Evolutionary conservation across 257 asterid genomes (phyloP), one percentile per base, ranked within the genome.

Genomic region (Solanum ossicruentum): DNA sequence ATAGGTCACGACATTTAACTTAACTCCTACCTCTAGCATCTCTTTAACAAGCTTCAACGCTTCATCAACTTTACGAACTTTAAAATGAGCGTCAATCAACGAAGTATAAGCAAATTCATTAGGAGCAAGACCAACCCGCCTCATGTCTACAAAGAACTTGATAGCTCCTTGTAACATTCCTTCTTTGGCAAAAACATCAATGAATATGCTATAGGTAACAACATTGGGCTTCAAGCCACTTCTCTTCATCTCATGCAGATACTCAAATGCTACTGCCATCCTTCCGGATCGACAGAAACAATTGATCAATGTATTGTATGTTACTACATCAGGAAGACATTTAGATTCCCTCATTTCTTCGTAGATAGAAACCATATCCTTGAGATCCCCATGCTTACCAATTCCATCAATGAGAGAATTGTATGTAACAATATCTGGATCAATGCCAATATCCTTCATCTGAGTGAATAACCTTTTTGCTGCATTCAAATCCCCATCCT

Each of bases 171-270:
- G 91, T 89, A 93, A 55, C 98, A 96, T 90, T 61, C 96, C 96
- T 91, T 94, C 95, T 90, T 96, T 96, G 89, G 98, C 93, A 84
- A 93, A 94, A 86, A 96, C 97, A 91, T 96, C 99, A 79, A 96
- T 56, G 84, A 94, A 90, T 79, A 94, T 94, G 93, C 97, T 94
- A 85, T 96, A 96, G 82, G 99, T 96, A 85, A 96, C 96, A 79
- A 91, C 94, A 87, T 94, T 92, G 84, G 97, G 97, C 86, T 89
- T 91, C 69, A 96, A 84, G 85, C 86, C 84, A 65, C 89, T 86
- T 84, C 90, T 94, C 90, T 90, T 94, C 98, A 96, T 94, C 90
- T 92, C 97, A 89, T 87, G 86, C 77, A 93, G 90, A 90, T 87
- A 96, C 57, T 71, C 85, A 86, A 94, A 96, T 8, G 98, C 96